Evolutionary conservation across 1,139 yeast species (phyloP).

Genomic region (Arxiozyma heterogenica): DNA sequence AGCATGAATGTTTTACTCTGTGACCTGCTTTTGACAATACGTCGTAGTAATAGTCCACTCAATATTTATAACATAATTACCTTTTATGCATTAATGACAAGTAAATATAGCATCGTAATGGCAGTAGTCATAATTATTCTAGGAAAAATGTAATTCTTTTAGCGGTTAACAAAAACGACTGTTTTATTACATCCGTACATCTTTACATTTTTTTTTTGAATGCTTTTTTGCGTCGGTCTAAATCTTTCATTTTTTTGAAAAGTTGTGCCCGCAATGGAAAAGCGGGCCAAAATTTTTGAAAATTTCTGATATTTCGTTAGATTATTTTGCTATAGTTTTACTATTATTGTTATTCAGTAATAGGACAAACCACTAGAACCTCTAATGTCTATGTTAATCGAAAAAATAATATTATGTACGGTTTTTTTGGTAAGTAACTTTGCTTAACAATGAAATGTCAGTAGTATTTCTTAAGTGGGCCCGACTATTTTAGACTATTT

Average conservation of each 20-base stretch:
- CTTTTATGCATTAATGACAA: too few relatives aligned
- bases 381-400: not conserved
- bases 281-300: not conserved
- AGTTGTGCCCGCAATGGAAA: not conserved
- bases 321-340: not conserved
- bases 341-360: not conserved
- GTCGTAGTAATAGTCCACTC: too few relatives aligned
- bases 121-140: too few relatives aligned
- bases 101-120: too few relatives aligned
- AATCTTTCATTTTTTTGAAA: not conserved
- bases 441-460: not conserved
- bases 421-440: not conserved
- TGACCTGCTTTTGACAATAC: too few relatives aligned
- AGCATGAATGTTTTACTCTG: too few relatives aligned
- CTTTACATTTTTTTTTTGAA: not conserved
- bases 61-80: too few relatives aligned
- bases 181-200: not conserved
- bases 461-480: not conserved
- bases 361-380: not conserved
- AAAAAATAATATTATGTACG: too few relatives aligned
- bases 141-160: too few relatives aligned
- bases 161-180: not conserved
- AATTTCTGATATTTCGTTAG: not conserved
- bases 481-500: not conserved
- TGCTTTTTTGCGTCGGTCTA: not conserved